Conservation (phyloP, 2,329 filamentous ascomycete genomes). For the Canariomyces notabilis region DNA sequence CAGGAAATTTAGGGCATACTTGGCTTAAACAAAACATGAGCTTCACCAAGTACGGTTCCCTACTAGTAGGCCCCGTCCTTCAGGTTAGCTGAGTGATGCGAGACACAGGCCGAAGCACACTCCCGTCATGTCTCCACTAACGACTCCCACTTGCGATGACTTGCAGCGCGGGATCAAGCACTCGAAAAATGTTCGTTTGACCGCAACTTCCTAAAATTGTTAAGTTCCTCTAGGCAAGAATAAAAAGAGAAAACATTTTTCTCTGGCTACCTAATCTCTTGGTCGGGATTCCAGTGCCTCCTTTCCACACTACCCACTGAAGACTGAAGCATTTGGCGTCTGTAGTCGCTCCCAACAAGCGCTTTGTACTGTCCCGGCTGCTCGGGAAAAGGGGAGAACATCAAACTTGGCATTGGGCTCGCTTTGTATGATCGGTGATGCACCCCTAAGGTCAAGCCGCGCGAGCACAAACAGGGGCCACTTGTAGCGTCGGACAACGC, state of each 20-base stretch:
- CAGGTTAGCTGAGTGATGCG: slow-evolving; percentile 13
- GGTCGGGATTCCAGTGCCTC: too few species aligned
- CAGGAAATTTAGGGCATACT: too few species aligned
- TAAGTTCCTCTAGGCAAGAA: too few species aligned
- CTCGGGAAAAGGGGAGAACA: slow-evolving; percentile 12
- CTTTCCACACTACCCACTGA: too few species aligned
- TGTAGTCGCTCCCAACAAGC: neutral
- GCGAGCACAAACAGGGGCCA: neutral
- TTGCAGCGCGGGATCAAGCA: slow-evolving; percentile 3
- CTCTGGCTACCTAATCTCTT: too few species aligned
- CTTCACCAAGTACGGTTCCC: too few species aligned
- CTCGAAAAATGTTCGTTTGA: too few species aligned
- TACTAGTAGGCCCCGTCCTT: too few species aligned
- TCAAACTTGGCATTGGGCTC: slow-evolving; percentile 13
- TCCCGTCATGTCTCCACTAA: slow-evolving; percentile 6
- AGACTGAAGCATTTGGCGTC: neutral
- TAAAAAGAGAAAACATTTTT: too few species aligned
- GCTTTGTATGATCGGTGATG: slow-evolving; percentile 3
- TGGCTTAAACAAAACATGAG: too few species aligned
- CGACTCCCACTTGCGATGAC: slow-evolving; percentile 10
- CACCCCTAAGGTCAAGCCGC: neutral
- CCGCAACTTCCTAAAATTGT: slow-evolving; percentile 3
- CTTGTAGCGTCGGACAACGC: neutral
- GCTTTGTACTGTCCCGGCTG: slow-evolving; percentile 15
- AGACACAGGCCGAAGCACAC: slow-evolving; percentile 15